Conservation (phyloP, 2,329 filamentous ascomycete species). For the Zymoseptoria pseudotritici region DNA sequence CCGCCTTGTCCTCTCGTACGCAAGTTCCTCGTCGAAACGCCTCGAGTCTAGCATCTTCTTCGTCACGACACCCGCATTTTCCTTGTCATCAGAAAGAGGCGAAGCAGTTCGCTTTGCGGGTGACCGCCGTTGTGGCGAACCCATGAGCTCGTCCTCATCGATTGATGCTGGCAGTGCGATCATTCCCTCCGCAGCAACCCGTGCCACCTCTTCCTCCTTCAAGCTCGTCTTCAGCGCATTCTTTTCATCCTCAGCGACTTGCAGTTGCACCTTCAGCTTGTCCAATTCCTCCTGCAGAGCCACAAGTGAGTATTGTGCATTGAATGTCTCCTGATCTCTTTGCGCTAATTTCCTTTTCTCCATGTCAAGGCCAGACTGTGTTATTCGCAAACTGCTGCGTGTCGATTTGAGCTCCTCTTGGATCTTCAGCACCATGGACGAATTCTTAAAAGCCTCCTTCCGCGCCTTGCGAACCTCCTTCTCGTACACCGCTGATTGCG, state of each 20-base stretch:
- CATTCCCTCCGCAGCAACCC: conserved; percentile 63
- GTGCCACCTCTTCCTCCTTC: conserved; percentile 64
- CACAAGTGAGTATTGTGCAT: conserved; percentile 58
- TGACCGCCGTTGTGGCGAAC: conserved; percentile 33
- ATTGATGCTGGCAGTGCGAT: conserved; percentile 54
- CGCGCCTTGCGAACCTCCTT: conserved; percentile 63
- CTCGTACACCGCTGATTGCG: conserved; percentile 50
- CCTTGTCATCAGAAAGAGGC: conserved; percentile 42
- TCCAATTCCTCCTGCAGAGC: conserved; percentile 60
- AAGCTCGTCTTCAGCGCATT: conserved; percentile 66
- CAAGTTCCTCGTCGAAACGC: conserved; percentile 45
- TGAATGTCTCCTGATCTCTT: conserved; percentile 63
- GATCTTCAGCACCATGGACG: conserved; percentile 61
- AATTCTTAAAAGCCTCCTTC: conserved; percentile 70
- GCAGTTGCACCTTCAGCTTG: conserved; percentile 55
- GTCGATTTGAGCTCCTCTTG: conserved; percentile 65
- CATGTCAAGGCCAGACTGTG: conserved; percentile 53
- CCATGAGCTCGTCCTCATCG: conserved; percentile 56
- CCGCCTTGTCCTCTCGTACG: conserved; percentile 50
- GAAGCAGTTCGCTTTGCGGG: conserved; percentile 39
- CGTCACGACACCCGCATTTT: conserved; percentile 34
- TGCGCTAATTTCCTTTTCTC: conserved; percentile 56
- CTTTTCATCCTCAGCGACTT: conserved; percentile 63
- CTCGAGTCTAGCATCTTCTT: conserved; percentile 41
- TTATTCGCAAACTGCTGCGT: conserved; percentile 47